A percentile compares a stretch with the other conserved stretches of the same genome.
These are phyloP conservation scores for Kazachstania taianensis DNA, from an alignment of 805 yeast species.

Conservation along the genomic window DNA sequence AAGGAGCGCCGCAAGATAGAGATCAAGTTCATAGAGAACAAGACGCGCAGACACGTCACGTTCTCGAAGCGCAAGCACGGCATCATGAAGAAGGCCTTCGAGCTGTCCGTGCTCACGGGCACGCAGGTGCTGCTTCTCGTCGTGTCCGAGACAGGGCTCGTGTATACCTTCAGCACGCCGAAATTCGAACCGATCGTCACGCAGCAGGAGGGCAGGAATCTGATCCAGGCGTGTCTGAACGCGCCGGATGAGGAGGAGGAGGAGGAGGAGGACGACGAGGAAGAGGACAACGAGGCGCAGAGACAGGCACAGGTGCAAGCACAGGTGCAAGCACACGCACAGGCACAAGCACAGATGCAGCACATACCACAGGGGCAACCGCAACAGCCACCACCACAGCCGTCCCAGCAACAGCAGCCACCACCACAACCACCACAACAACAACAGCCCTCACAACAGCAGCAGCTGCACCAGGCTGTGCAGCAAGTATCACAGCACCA, in stretches of 20 bases:
- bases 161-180: conserved; percentile 97
- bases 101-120: conserved; percentile 90
- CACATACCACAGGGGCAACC: not conserved
- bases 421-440: conserved; percentile 3
- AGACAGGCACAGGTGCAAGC: conserved; percentile 2
- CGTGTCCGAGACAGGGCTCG: conserved; percentile 97
- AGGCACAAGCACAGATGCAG: not conserved
- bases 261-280: conserved; percentile 53
- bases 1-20: conserved; percentile 84
- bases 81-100: conserved; percentile 99
- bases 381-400: conserved; percentile 3
- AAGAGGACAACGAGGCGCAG: conserved; percentile 28
- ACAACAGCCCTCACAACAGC: conserved; percentile 3
- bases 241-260: conserved; percentile 84
- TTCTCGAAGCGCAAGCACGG: conserved; percentile 98
- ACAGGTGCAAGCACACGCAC: conserved; percentile 1
- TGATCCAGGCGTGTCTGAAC: conserved; percentile 92
- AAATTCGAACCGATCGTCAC: conserved; percentile 96
- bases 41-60: conserved; percentile 94
- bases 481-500: conserved; percentile 2
- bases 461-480: conserved; percentile 1
- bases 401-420: conserved; percentile 3
- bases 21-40: conserved; percentile 93
- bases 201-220: conserved; percentile 91
- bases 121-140: conserved; percentile 92